Percentiles rank a stretch among this genome's conserved stretches.
These are phyloP conservation scores for Dryas integrifolia DNA, from an alignment of 331 rosid species.

Conservation along the genomic window DNA sequence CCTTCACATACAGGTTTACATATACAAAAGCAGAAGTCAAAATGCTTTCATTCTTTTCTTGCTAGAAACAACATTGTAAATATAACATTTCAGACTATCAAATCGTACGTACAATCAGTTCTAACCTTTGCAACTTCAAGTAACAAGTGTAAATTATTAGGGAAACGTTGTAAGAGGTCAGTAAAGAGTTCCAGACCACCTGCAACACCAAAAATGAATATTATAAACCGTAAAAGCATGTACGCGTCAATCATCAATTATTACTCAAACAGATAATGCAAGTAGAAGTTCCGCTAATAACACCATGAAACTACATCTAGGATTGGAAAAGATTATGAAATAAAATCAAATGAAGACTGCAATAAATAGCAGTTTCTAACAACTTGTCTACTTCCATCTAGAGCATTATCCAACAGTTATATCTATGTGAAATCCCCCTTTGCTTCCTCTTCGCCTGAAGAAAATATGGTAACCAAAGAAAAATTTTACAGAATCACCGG, in stretches of 20 bases:
- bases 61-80: slow-evolving; percentile 13
- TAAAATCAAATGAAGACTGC: not conserved
- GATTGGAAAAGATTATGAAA: not conserved
- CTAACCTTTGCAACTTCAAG: slow-evolving; percentile 97
- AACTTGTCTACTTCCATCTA: not conserved
- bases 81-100: slow-evolving; percentile 23
- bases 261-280: not conserved
- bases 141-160: slow-evolving; percentile 75
- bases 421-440: not conserved
- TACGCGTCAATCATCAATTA: not conserved
- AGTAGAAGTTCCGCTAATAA: not conserved
- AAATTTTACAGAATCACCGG: not conserved
- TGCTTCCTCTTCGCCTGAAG: not conserved
- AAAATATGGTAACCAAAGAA: not conserved
- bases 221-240: not conserved
- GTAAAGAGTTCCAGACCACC: slow-evolving; percentile 87
- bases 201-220: slow-evolving; percentile 36
- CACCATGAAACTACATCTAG: slow-evolving; percentile 3
- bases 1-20: slow-evolving; percentile 45
- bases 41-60: slow-evolving; percentile 9
- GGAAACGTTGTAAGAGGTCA: slow-evolving; percentile 93
- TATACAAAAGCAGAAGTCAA: slow-evolving; percentile 17
- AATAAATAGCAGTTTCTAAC: not conserved
- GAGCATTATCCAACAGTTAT: not conserved
- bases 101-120: slow-evolving; percentile 24